A percentile compares a stretch with the other conserved stretches of the same genome.
phyloP scores from a whole-genome alignment of 1,284 basidiomycete genomes.

The Papiliotrema fonsecae region DNA sequence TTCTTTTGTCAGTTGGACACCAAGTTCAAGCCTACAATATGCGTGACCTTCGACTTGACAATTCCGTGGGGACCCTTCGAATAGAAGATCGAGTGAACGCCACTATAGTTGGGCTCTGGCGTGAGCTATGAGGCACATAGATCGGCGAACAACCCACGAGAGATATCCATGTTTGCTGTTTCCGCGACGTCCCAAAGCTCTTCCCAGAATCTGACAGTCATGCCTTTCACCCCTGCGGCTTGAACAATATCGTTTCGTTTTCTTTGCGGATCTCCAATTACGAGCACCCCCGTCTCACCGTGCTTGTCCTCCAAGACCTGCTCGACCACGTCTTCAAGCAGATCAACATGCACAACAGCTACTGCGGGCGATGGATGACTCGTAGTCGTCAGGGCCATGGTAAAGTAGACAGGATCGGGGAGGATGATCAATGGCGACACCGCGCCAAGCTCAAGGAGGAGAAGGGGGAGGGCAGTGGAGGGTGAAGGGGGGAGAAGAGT shows the following conservation, averaged over 20 bases:
- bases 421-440: constrained; percentile 32
- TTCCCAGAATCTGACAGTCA: constrained; percentile 37
- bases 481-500: constrained; percentile 36
- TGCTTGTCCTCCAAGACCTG: constrained; percentile 24
- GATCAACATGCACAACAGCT: constrained; percentile 29
- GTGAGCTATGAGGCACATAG: not conserved
- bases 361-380: constrained; percentile 27
- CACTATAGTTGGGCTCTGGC: constrained; percentile 15
- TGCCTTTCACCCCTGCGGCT: constrained; percentile 21
- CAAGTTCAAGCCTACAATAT: constrained; percentile 37
- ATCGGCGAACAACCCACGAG: constrained; percentile 10
- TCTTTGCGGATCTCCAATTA: constrained; percentile 33
- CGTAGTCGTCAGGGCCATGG: constrained; percentile 11
- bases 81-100: constrained; percentile 41
- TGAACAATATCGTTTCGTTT: constrained; percentile 6
- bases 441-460: constrained; percentile 34
- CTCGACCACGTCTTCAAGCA: constrained; percentile 28
- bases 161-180: constrained; percentile 3
- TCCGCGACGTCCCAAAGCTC: constrained; percentile 40
- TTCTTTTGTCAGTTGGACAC: constrained; percentile 21
- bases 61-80: not conserved
- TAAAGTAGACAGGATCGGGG: constrained; percentile 23
- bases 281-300: constrained; percentile 18
- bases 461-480: constrained; percentile 28
- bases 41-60: constrained; percentile 32